A percentile compares a stretch with the other conserved stretches of the same genome.
Evolutionary conservation across 163 green algal species (phyloP).

Genomic region (Coccomyxa subellipsoidea): DNA sequence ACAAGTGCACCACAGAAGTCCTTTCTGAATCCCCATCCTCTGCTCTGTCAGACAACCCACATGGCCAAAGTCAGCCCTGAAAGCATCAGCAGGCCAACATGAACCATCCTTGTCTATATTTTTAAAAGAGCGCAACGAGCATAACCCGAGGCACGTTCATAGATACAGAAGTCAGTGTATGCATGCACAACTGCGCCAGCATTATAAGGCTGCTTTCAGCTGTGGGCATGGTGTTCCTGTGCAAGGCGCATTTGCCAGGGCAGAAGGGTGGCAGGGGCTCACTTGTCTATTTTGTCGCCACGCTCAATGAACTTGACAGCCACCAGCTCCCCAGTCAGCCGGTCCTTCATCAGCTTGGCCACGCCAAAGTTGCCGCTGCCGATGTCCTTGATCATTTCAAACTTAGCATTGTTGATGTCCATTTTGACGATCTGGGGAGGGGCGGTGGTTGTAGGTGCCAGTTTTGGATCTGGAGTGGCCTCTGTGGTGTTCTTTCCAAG

Average conservation of each 20-base stretch:
- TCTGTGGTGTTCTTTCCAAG: not conserved
- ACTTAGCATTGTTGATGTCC: slow-evolving; percentile 30
- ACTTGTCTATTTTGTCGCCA: slow-evolving; percentile 62
- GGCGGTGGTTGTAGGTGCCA: not conserved
- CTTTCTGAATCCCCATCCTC: too few species aligned
- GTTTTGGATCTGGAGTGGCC: not conserved
- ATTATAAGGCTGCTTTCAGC: not conserved
- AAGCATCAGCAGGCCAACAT: too few species aligned
- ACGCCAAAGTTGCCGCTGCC: slow-evolving; percentile 96
- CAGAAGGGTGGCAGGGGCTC: not conserved
- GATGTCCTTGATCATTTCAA: slow-evolving; percentile 75
- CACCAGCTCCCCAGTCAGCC: slow-evolving; percentile 76
- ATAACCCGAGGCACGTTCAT: too few species aligned
- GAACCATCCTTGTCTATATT: too few species aligned
- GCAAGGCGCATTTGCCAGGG: not conserved
- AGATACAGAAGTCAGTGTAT: too few species aligned
- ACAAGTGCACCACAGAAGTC: too few species aligned
- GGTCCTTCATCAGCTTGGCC: slow-evolving; percentile 83
- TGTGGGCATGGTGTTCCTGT: not conserved
- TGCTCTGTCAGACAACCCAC: too few species aligned
- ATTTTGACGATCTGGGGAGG: slow-evolving; percentile 10
- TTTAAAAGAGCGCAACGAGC: too few species aligned
- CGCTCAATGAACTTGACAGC: slow-evolving; percentile 96
- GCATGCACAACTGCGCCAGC: too few species aligned
- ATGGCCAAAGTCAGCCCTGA: too few species aligned